Percentiles rank a stretch among this genome's conserved stretches.
These are phyloP conservation scores for Saturnispora quitensis DNA, from an alignment of 805 yeast species.

Conservation along the genomic window DNA sequence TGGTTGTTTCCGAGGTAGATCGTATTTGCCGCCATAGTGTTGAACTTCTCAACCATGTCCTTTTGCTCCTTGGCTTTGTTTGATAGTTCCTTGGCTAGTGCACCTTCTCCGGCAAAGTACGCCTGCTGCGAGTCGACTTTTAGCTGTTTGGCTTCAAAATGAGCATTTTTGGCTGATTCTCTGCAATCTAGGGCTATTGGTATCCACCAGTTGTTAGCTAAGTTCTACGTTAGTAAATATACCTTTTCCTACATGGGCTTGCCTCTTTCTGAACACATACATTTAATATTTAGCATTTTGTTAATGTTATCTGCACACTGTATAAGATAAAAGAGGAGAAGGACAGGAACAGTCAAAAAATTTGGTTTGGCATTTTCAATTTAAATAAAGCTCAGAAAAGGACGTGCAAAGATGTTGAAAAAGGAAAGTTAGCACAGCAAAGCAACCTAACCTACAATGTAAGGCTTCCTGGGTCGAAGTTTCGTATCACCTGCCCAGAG, in stretches of 20 bases:
- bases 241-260: not conserved
- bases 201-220: constrained; percentile 3
- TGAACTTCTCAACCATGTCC: constrained; percentile 55
- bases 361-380: not conserved
- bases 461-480: too few species aligned
- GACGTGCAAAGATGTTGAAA: not conserved
- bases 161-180: constrained; percentile 8
- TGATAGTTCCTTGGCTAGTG: constrained; percentile 64
- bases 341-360: not conserved
- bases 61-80: constrained; percentile 54
- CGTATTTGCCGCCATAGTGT: constrained; percentile 78
- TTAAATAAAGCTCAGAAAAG: not conserved
- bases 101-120: constrained; percentile 63
- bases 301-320: not conserved
- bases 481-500: too few species aligned
- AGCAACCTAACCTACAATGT: not conserved
- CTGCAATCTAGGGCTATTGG: constrained; percentile 7
- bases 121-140: constrained; percentile 60
- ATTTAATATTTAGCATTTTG: not conserved
- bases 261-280: not conserved
- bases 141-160: constrained; percentile 4
- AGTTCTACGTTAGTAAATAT: not conserved
- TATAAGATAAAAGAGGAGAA: not conserved
- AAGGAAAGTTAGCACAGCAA: not conserved
- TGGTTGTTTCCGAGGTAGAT: constrained; percentile 82